Base-by-base conservation (phyloP, 176 grass and related monocot genomes). In the Oryza longistaminata region DNA sequence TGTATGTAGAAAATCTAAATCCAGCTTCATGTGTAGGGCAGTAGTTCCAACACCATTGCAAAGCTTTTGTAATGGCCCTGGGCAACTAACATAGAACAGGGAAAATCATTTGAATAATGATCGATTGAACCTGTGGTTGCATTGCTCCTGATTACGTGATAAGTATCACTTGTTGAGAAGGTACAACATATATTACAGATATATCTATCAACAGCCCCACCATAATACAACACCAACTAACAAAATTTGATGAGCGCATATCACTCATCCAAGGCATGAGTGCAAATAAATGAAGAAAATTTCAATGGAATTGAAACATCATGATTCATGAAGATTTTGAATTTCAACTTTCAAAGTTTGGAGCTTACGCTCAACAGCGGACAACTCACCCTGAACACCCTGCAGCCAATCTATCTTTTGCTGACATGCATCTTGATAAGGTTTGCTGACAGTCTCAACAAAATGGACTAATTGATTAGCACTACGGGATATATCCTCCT, bases 301-400 rank as follows among this genome's bases (percentile, higher is more conserved):
- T 29, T 7, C 12, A 81, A 72, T 42, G 77, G 27, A 85, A 70
- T 66, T 49, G 35, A 33, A 83, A 62, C 24, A 9, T 94, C 66
- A 88, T 15, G 21, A 92, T 44, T 62, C 71, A 86, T 88, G 83
- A 52, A 99, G 86, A 82, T 99, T 99, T 87, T 92, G 93, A 69
- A 96, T 99, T 70, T 99, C 88, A 45, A 86, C 81, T 90, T 92
- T 92, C 74, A 99, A 40, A 67, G 73, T 90, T 88, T 94, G 90
- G 83, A 99, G 81, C 80, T 89, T 94, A 87, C 86, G 87, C 72
- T 92, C 91, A 12, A 84, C 81, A 42, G 25, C 70, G 0, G 81
- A 79, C 68, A 99, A 68, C 82, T 99, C 96, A 66, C 68, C 75
- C 78, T 92, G 91, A 81, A 91, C 89, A 37, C 71, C 68, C 43